Percentiles rank a stretch among this genome's conserved stretches.
Evolutionary conservation across 176 grass and related monocot genomes (phyloP).

Genomic region (Carex cristatella): DNA sequence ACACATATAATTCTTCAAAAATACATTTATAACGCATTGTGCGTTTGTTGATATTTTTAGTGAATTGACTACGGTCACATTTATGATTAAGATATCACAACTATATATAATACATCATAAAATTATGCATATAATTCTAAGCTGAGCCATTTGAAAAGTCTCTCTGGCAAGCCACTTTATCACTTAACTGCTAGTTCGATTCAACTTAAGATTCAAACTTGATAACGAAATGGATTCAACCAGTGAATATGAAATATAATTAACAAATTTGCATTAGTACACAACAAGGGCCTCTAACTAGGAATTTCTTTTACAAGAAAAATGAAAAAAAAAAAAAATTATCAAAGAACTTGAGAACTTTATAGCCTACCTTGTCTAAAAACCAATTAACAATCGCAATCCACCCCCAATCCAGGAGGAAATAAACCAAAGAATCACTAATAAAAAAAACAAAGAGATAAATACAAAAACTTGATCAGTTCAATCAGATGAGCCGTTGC

Average conservation of each 20-base stretch:
- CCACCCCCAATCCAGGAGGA: not conserved
- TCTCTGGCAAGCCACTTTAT: not conserved
- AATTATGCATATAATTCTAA: not conserved
- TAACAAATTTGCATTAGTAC: not conserved
- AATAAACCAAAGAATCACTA: constrained; percentile 12
- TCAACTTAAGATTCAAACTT: not conserved
- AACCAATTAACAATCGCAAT: not conserved
- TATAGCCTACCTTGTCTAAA: not conserved
- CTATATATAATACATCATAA: too few species aligned
- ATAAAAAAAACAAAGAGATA: not conserved
- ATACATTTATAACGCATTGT: too few species aligned
- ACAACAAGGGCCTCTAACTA: not conserved
- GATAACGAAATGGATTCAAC: not conserved
- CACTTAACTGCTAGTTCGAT: not conserved
- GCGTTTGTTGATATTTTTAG: too few species aligned
- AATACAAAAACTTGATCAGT: not conserved
- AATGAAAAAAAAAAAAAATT: not conserved
- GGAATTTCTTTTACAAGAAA: not conserved
- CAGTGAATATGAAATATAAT: not conserved
- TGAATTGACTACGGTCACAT: too few species aligned
- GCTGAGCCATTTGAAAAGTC: not conserved
- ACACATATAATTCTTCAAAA: too few species aligned
- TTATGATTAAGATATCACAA: too few species aligned
- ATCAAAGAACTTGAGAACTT: too few species aligned
- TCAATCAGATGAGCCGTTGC: constrained; percentile 22